A percentile compares a stretch with the other conserved stretches of the same genome.
Evolutionary conservation across 495 filamentous ascomycete species (phyloP).

Genomic region (Hypoxylon fragiforme): DNA sequence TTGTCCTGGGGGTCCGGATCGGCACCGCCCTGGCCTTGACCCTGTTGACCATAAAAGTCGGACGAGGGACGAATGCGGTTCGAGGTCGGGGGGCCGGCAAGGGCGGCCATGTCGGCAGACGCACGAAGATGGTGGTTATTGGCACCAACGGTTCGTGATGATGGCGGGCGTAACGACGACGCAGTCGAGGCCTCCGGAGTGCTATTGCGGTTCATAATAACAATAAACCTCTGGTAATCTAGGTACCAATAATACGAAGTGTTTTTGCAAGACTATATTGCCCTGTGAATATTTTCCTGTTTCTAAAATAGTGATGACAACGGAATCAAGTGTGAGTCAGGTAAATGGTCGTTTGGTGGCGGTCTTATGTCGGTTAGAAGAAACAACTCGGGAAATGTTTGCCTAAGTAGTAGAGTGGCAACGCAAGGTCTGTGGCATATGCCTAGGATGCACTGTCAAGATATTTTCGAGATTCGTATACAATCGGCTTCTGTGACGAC

Average conservation of each 20-base stretch:
- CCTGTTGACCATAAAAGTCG: constrained; percentile 84
- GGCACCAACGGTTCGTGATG: constrained; percentile 74
- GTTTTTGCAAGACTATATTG: background rate
- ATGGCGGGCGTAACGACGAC: constrained; percentile 88
- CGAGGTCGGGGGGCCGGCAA: constrained; percentile 72
- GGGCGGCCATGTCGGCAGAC: constrained; percentile 94
- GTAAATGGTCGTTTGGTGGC: constrained; percentile 9
- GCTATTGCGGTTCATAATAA: constrained; percentile 89
- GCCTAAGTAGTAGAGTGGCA: constrained; percentile 32
- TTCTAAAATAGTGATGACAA: constrained; percentile 16
- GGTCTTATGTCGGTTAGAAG: constrained; percentile 39
- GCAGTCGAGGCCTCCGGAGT: constrained; percentile 84
- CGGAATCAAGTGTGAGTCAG: background rate
- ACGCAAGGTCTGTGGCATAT: constrained; percentile 34
- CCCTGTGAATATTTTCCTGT: background rate
- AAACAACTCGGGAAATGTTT: constrained; percentile 40
- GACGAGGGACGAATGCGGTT: constrained; percentile 91
- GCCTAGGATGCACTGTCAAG: constrained; percentile 30
- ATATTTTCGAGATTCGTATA: constrained; percentile 16
- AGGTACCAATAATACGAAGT: constrained; percentile 14
- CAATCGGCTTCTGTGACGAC: background rate
- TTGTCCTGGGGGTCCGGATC: constrained; percentile 86
- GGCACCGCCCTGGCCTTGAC: constrained; percentile 58
- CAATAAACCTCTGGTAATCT: constrained; percentile 22
- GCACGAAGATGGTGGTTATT: constrained; percentile 83